phyloP scores from a whole-genome alignment of 2,329 filamentous ascomycete genomes.

The Madurella mycetomatis region DNA sequence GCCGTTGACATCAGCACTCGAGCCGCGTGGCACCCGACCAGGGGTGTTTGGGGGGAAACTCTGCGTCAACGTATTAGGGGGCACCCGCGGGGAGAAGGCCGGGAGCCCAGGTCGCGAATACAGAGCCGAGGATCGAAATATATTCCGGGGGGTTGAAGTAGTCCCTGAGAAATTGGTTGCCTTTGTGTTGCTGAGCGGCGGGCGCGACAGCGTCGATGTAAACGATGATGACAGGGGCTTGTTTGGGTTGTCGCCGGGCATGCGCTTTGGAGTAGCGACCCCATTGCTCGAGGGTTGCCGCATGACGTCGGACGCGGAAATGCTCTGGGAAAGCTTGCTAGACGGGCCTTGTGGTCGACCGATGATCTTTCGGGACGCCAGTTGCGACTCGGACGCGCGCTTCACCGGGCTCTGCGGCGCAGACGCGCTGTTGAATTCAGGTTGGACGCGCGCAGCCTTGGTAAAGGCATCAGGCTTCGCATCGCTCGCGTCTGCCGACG shows the following conservation, averaged over 20 bases:
- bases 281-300: constrained; percentile 12
- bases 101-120: constrained; percentile 27
- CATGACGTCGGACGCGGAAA: constrained; percentile 24
- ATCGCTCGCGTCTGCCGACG: constrained; percentile 16
- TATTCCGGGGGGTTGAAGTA: constrained; percentile 30
- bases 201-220: constrained; percentile 15
- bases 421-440: constrained; percentile 24
- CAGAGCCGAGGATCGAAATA: constrained; percentile 31
- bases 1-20: constrained; percentile 43
- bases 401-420: constrained; percentile 32
- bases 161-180: constrained; percentile 30
- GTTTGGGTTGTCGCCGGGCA: constrained; percentile 29
- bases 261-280: constrained; percentile 17
- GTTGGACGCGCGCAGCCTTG: constrained; percentile 17
- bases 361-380: constrained; percentile 34
- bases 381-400: constrained; percentile 31
- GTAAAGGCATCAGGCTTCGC: constrained; percentile 7
- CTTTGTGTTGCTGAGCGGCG: constrained; percentile 15
- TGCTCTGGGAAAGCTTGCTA: constrained; percentile 27
- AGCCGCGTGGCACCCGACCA: constrained; percentile 40
- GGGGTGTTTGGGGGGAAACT: constrained; percentile 46
- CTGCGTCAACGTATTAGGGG: constrained; percentile 43
- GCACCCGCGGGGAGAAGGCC: constrained; percentile 44
- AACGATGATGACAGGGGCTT: constrained; percentile 17
- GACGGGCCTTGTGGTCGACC: constrained; percentile 32